These are phyloP conservation scores for Taiwanofungus camphoratus DNA, from an alignment of 1,284 basidiomycete species.

Conservation along the genomic window DNA sequence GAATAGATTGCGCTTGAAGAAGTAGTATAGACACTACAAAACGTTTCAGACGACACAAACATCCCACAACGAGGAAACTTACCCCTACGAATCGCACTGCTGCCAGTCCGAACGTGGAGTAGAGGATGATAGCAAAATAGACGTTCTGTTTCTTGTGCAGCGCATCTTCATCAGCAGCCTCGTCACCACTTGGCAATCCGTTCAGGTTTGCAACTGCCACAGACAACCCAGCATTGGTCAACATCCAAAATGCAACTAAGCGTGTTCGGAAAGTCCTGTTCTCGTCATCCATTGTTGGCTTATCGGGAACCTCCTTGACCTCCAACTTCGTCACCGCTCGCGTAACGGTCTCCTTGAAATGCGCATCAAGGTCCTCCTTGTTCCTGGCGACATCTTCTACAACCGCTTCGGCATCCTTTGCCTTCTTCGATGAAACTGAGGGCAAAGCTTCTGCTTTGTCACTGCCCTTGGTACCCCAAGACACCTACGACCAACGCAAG, in stretches of 20 bases:
- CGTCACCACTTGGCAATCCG: constrained; percentile 51
- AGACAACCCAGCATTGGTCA: constrained; percentile 75
- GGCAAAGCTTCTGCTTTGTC: constrained; percentile 96
- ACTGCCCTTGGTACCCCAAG: constrained; percentile 94
- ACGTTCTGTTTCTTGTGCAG: constrained; percentile 62
- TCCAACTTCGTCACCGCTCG: constrained; percentile 85
- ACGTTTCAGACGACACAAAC: constrained; percentile 13
- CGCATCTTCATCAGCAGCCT: constrained; percentile 36
- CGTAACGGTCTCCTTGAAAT: constrained; percentile 90
- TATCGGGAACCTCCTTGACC: constrained; percentile 64
- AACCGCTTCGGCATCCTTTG: constrained; percentile 72
- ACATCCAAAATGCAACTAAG: constrained; percentile 82
- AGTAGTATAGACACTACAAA: constrained; percentile 72
- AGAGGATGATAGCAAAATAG: constrained; percentile 84
- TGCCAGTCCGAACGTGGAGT: constrained; percentile 83
- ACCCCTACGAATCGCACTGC: constrained; percentile 81
- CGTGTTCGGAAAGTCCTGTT: constrained; percentile 94
- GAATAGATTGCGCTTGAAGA: constrained; percentile 80
- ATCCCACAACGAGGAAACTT: constrained; percentile 30
- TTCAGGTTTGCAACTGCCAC: constrained; percentile 84
- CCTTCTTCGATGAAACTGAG: constrained; percentile 80
- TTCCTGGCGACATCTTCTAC: constrained; percentile 78
- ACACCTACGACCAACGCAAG: constrained; percentile 43
- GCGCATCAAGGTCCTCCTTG: constrained; percentile 88
- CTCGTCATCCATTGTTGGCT: constrained; percentile 85